These are phyloP conservation scores for Aspergillus sp. DNA, from an alignment of 2,329 filamentous ascomycete species.

Conservation along the genomic window DNA sequence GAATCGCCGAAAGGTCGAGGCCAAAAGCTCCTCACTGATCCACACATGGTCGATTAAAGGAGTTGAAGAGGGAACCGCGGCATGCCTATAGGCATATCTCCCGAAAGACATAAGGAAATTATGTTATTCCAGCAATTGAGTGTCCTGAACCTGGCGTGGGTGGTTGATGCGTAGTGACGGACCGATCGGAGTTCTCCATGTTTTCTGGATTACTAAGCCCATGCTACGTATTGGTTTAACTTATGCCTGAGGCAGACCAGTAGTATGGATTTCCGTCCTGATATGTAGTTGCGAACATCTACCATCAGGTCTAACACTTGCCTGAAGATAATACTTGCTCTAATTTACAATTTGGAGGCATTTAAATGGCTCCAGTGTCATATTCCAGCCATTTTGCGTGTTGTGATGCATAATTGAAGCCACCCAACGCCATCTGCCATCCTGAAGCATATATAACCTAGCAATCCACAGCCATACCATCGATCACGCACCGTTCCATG, in stretches of 20 bases:
- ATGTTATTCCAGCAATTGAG: slow-evolving; percentile 25
- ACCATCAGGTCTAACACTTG: neutral
- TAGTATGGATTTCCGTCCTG: neutral
- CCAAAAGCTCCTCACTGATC: slow-evolving; percentile 47
- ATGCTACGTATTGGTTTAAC: neutral
- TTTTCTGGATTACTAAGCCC: slow-evolving; percentile 24
- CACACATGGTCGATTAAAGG: slow-evolving; percentile 39
- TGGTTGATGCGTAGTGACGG: slow-evolving; percentile 4
- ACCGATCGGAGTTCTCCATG: neutral
- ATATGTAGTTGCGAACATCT: neutral
- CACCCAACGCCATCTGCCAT: neutral
- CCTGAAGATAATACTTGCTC: neutral
- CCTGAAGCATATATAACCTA: neutral
- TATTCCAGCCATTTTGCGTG: neutral
- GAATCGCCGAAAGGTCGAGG: slow-evolving; percentile 50
- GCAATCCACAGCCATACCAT: neutral
- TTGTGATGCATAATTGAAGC: neutral
- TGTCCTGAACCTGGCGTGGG: slow-evolving; percentile 8
- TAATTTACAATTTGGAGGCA: no score
- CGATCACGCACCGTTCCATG: neutral
- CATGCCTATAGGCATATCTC: slow-evolving; percentile 43
- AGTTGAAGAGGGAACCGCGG: slow-evolving; percentile 28
- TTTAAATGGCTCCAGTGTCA: no score
- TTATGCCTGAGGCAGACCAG: neutral
- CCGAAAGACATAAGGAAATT: slow-evolving; percentile 41